A percentile compares a stretch with the other conserved stretches of the same genome.
These are phyloP conservation scores for Globisporangium viniferum DNA, from an alignment of 352 stramenopile genomes.

Conservation along the genomic window DNA sequence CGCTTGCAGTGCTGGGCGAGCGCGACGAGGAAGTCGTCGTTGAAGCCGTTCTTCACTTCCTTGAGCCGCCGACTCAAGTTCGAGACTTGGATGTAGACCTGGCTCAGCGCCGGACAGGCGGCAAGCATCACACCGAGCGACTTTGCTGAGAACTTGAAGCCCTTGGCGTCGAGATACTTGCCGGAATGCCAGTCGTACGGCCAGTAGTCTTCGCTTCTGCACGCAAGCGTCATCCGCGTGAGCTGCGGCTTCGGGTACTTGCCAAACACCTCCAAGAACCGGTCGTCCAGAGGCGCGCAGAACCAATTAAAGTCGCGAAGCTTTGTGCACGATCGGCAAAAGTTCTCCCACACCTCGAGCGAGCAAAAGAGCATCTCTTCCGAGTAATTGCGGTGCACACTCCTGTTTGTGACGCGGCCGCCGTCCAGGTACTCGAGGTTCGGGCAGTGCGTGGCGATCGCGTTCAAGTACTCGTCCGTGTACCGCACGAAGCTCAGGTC, in stretches of 20 bases:
- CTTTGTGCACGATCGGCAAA: neutral
- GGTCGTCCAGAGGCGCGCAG: neutral
- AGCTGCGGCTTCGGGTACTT: neutral
- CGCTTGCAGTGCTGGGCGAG: neutral
- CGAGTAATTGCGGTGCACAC: neutral
- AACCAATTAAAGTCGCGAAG: neutral
- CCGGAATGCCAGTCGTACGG: neutral
- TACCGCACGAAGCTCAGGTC: neutral
- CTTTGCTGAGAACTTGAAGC: neutral
- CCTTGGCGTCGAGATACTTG: neutral
- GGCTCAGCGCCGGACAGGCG: neutral
- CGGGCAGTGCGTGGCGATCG: constrained; percentile 14
- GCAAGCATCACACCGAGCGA: neutral
- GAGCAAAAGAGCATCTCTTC: neutral
- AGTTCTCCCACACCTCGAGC: neutral
- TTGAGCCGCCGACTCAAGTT: neutral
- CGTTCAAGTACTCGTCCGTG: constrained; percentile 15
- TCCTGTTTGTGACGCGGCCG: neutral
- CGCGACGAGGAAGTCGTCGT: neutral
- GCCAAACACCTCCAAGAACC: neutral
- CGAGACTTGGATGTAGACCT: neutral
- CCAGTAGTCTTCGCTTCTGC: neutral
- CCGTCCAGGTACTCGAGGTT: constrained; percentile 21
- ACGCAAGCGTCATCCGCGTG: neutral
- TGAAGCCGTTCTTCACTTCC: neutral